These are phyloP conservation scores for Trichoderma afroharzianum DNA, from an alignment of 2,329 filamentous ascomycete genomes.

Conservation along the genomic window DNA sequence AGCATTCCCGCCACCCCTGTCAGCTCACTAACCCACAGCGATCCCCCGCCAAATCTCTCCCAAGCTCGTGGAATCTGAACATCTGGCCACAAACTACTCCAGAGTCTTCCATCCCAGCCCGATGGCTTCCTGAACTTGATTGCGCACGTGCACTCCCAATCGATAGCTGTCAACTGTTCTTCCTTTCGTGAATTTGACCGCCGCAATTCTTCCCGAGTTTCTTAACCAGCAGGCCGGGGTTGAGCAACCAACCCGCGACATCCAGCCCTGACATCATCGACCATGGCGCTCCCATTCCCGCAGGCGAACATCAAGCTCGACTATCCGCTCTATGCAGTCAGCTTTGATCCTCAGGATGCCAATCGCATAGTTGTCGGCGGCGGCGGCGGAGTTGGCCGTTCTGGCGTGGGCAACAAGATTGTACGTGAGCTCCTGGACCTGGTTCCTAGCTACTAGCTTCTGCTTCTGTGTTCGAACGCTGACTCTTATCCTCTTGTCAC, in stretches of 20 bases:
- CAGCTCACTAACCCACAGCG: background rate
- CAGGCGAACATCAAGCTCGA: conserved; percentile 64
- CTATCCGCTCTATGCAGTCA: conserved; percentile 83
- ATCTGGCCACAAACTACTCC: conserved; percentile 11
- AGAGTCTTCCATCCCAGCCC: background rate
- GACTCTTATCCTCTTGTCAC: background rate
- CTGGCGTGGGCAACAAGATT: conserved; percentile 83
- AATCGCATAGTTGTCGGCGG: conserved; percentile 77
- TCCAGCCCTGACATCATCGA: conserved; percentile 11
- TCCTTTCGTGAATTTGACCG: background rate
- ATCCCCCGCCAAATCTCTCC: conserved; percentile 10
- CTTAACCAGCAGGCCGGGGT: background rate
- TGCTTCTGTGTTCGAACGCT: background rate
- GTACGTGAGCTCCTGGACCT: conserved; percentile 43
- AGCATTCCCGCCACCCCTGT: background rate
- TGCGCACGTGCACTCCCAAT: background rate
- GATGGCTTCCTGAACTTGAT: conserved; percentile 3
- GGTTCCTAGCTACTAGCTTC: background rate
- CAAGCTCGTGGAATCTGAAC: conserved; percentile 1
- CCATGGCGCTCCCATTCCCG: conserved; percentile 41
- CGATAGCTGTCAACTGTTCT: background rate
- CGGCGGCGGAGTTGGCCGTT: conserved; percentile 77
- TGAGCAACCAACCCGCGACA: background rate
- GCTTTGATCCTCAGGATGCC: conserved; percentile 79
- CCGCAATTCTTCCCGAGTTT: background rate